A percentile compares a stretch with the other conserved stretches of the same genome.
Conservation (phyloP, 2,329 filamentous ascomycete species). For the Macroventuria anomochaeta region DNA sequence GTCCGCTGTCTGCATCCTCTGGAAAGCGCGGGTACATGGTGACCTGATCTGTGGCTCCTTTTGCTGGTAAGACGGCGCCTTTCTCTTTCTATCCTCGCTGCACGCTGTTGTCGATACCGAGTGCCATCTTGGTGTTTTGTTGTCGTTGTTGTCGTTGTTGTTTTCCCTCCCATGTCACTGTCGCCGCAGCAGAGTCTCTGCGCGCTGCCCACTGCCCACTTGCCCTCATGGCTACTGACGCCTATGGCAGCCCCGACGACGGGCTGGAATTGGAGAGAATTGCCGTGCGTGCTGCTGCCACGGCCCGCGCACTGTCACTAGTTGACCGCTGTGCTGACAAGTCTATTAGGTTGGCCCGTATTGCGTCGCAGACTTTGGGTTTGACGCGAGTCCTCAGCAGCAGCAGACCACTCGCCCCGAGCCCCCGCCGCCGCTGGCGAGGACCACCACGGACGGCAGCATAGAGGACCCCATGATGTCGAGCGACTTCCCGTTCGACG, state of each 20-base stretch:
- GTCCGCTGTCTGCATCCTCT: background rate
- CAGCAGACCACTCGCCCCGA: constrained; percentile 9
- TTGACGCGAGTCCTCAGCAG: constrained; percentile 28
- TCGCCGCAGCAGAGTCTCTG: constrained; percentile 10
- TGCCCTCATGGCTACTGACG: constrained; percentile 32
- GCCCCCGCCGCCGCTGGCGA: constrained; percentile 15
- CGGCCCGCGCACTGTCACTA: constrained; percentile 2
- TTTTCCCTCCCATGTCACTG: background rate
- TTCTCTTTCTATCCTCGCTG: constrained; percentile 7
- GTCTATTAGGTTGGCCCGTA: constrained; percentile 47
- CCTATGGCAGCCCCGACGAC: constrained; percentile 42
- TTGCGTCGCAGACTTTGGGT: constrained; percentile 47
- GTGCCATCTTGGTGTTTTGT: too few species aligned
- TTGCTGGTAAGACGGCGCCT: constrained; percentile 18
- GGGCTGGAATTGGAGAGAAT: constrained; percentile 47
- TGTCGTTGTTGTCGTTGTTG: background rate
- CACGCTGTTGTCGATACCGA: background rate
- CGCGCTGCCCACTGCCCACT: background rate
- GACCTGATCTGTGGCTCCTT: constrained; percentile 17
- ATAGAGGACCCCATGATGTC: constrained; percentile 48
- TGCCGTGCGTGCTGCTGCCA: constrained; percentile 43
- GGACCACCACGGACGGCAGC: constrained; percentile 18
- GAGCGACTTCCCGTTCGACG: constrained; percentile 42
- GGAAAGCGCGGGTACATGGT: constrained; percentile 13
- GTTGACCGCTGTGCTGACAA: constrained; percentile 34